A percentile compares a stretch with the other conserved stretches of the same genome.
Evolutionary conservation across 169 alveolate species (phyloP).

Genomic region (Theileria parva): DNA sequence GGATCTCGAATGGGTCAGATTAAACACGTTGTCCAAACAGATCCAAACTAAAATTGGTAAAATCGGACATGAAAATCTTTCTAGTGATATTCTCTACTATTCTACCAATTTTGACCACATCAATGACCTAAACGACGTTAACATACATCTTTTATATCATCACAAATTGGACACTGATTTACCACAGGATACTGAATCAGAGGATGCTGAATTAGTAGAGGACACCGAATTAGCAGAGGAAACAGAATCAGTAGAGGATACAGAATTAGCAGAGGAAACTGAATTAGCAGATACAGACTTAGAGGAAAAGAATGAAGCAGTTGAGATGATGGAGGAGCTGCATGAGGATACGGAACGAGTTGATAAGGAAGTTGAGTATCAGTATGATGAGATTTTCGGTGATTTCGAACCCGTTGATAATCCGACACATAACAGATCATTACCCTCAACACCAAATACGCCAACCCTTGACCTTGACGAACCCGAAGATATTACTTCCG

Average conservation of each 20-base stretch:
- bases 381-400: slow-evolving; percentile 51
- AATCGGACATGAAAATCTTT: slow-evolving; percentile 50
- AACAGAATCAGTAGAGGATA: not conserved
- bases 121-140: slow-evolving; percentile 56
- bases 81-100: slow-evolving; percentile 51
- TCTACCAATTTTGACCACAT: slow-evolving; percentile 47
- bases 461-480: not conserved
- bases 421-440: not conserved
- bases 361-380: slow-evolving; percentile 24
- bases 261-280: not conserved
- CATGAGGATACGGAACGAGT: slow-evolving; percentile 1
- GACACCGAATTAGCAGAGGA: no score
- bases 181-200: not conserved
- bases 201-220: not conserved
- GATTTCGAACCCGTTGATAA: slow-evolving; percentile 39
- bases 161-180: slow-evolving; percentile 20
- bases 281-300: not conserved
- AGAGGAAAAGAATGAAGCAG: not conserved
- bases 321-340: not conserved
- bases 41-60: slow-evolving; percentile 38
- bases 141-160: slow-evolving; percentile 37
- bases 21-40: slow-evolving; percentile 22
- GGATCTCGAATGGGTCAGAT: slow-evolving; percentile 66
- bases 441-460: not conserved
- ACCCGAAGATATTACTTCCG: not conserved